Evolutionary conservation across 2,329 filamentous ascomycete species (phyloP).

Genomic region (Phoma sp.): DNA sequence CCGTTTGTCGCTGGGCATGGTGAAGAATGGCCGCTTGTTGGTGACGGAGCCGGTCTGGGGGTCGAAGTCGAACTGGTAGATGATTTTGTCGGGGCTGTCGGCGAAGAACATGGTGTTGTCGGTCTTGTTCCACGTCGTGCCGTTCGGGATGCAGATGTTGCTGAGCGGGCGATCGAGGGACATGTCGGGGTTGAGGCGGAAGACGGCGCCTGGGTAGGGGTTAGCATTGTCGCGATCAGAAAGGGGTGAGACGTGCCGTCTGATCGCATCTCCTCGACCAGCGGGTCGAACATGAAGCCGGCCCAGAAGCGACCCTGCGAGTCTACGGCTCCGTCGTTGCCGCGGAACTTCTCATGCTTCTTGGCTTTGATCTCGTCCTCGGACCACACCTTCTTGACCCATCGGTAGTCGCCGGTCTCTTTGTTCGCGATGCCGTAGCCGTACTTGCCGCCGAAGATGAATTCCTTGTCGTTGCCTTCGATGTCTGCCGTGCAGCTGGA

Average conservation of each 20-base stretch:
- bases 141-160: conserved; percentile 80
- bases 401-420: conserved; percentile 60
- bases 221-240: not conserved
- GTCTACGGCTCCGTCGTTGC: conserved; percentile 85
- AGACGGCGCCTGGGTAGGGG: conserved; percentile 67
- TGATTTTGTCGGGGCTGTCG: conserved; percentile 73
- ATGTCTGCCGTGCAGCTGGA: conserved; percentile 73
- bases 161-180: conserved; percentile 66
- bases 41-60: conserved; percentile 66
- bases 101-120: conserved; percentile 81
- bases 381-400: conserved; percentile 64
- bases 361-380: conserved; percentile 54
- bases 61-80: conserved; percentile 79
- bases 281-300: conserved; percentile 84
- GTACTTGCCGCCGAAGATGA: conserved; percentile 80
- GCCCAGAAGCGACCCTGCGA: conserved; percentile 83
- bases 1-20: conserved; percentile 63
- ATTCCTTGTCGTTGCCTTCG: conserved; percentile 68
- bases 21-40: conserved; percentile 75
- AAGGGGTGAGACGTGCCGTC: conserved; percentile 39
- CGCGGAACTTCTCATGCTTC: conserved; percentile 62
- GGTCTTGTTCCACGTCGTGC: conserved; percentile 79
- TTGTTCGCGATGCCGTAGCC: conserved; percentile 81
- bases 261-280: conserved; percentile 60
- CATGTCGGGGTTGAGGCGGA: conserved; percentile 70